Base-by-base conservation (phyloP, 192 early-diverging fungal genomes). In the Linnemannia zychae region DNA sequence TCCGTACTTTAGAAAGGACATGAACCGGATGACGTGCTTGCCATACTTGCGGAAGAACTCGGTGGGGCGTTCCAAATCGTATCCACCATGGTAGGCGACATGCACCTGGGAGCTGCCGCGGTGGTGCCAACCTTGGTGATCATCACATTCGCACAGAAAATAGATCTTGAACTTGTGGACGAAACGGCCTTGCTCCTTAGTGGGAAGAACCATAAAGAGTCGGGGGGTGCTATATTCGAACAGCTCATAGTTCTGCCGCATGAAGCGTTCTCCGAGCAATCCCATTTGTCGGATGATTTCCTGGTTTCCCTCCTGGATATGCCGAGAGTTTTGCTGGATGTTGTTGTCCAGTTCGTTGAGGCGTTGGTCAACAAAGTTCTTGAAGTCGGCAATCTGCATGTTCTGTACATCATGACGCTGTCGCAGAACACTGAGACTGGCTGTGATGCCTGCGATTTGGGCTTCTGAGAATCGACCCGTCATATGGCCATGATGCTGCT, bases 41-140 rank as follows among this genome's bases (percentile, higher is more conserved):
- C 76, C 68, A 7, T 71, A 77, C 15, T 33, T 34, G 17, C 57
- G 67, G 52, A 77, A 77, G 24, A 77, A 77, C 38, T 77, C 76
- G 0, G 52, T 44, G 7, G 76, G 76, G 24, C 76, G 47, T 0
- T 77, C 68, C n/a, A 77, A 36, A 20, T 77, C 76, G 31, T 77
- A 77, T 44, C 76, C 76, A 15, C 38, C 9, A 24, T 77, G 76
- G 11, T 68, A 38, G 38, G 67, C 69, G 6, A 77, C 67, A 44
- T 77, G 68, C 0, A 71, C 68, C 44, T 77, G 76, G 4, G 67
- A 16, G 47, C 22, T 53, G 47, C 52, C 49, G 60, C 57, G 68
- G 24, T 70, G 17, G 37, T 24, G 22, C 34, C 31, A 6, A 13
- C 49, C 44, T 22, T 57, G 49, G 49, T 69, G 47, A 11, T 71